Base-by-base conservation (phyloP, 2,329 filamentous ascomycete species). In the Coleophoma crateriformis region DNA sequence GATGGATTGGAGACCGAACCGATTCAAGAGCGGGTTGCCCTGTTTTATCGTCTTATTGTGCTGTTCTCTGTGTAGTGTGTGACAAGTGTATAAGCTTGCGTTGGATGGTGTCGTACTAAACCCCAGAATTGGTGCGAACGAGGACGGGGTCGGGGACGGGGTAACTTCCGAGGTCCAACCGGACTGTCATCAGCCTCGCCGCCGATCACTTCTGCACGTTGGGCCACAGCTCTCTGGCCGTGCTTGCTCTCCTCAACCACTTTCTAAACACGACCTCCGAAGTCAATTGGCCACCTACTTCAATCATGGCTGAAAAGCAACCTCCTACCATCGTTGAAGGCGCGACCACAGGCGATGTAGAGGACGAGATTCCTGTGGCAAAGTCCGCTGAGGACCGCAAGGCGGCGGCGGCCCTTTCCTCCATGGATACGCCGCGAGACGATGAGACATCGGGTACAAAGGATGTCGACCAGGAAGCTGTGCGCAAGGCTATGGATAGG, bases 361-460 rank as follows among this genome's bases (percentile, higher is more conserved):
- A 83, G 50, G 79, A 82, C 53, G 78, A 81, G 58, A 68, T 74
- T 57, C 67, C 62, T 12, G 54, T 58, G 15, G 68, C 71, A 50
- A 76, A 78, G 61, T 86, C 84, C 68, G 81, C 79, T 39, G 85
- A 86, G 62, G 86, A 90, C 68, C 86, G 85, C 68, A 89, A 89
- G 68, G 85, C 86, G 42, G 85, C 85, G 38, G 84, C 83, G 7
- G 87, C 87, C 32, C 79, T 90, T 52, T 85, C 84, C 44, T 79
- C 77, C 53, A 82, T 91, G 57, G 86, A 89, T 64, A 50, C 54
- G 5, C 66, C 71, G 40, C 65, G 68, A 35, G 73, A 71, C 50
- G 74, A 75, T 44, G 74, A 78, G 32, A 71, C 75, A 41, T 61
- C 65, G 33, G 62, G 67, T 15, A 62, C 68, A 3, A 68, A 71